phyloP scores from a whole-genome alignment of 495 filamentous ascomycete genomes.

The Penicillium psychrofluorescens region DNA sequence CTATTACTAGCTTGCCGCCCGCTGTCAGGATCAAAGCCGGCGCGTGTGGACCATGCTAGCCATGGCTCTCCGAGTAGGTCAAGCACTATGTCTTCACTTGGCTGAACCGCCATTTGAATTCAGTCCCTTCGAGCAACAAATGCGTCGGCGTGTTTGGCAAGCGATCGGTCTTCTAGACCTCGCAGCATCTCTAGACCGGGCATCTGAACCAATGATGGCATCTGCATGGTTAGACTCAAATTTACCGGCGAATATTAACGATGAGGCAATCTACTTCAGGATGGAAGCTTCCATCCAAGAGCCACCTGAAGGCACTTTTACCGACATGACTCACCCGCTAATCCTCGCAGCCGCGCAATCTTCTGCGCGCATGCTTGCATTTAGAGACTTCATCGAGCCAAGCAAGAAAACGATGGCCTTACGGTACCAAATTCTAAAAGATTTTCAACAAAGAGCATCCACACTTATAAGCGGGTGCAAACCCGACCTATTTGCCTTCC shows the following conservation, averaged over 20 bases:
- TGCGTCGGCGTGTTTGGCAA: conserved; percentile 30
- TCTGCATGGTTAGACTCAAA: conserved; percentile 20
- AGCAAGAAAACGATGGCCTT: conserved; percentile 13
- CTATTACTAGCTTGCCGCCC: conserved; percentile 32
- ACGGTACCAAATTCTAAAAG: conserved; percentile 21
- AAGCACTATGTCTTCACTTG: conserved; percentile 58
- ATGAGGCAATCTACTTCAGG: conserved; percentile 21
- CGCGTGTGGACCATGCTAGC: conserved; percentile 54
- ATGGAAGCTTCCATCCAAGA: conserved; percentile 15
- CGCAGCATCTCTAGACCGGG: conserved; percentile 25
- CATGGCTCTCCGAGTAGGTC: conserved; percentile 60
- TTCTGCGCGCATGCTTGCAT: conserved; percentile 19
- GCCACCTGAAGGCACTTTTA: conserved; percentile 17
- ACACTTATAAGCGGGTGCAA: conserved; percentile 16
- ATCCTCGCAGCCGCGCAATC: conserved; percentile 19
- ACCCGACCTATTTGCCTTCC: conserved; percentile 17
- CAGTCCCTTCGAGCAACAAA: conserved; percentile 23
- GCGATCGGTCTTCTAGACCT: conserved; percentile 30
- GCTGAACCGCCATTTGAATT: conserved; percentile 25
- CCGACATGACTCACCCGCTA: conserved; percentile 26
- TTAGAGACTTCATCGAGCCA: conserved; percentile 19
- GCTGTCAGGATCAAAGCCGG: conserved; percentile 31
- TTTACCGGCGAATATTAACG: conserved; percentile 25
- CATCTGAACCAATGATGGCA: conserved; percentile 35
- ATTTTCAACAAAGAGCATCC: conserved; percentile 19